A percentile compares a stretch with the other conserved stretches of the same genome.
Conservation (phyloP, 2,329 filamentous ascomycete genomes). For the Xylariaceae sp. region DNA sequence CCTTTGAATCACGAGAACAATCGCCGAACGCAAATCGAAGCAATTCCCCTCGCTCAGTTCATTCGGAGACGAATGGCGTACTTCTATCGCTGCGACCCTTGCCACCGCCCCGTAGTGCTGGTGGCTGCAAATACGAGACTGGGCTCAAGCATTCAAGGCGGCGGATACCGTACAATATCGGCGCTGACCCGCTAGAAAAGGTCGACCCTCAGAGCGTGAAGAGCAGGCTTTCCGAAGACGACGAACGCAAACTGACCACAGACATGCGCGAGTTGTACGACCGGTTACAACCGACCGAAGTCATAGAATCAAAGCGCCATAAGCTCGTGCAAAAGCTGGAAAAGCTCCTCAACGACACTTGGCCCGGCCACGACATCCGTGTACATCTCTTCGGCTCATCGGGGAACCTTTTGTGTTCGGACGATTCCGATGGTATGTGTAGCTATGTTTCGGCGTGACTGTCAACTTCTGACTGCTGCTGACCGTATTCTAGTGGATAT, state of each 20-base stretch:
- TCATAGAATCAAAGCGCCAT: slow-evolving; percentile 70
- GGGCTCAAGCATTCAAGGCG: slow-evolving; percentile 74
- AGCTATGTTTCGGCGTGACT: slow-evolving; percentile 18
- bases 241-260: slow-evolving; percentile 68
- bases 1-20: slow-evolving; percentile 69
- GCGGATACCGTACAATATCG: slow-evolving; percentile 86
- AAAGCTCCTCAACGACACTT: slow-evolving; percentile 80
- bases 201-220: slow-evolving; percentile 68
- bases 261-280: slow-evolving; percentile 85
- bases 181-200: slow-evolving; percentile 70
- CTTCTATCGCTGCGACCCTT: slow-evolving; percentile 63
- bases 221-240: slow-evolving; percentile 62
- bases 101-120: slow-evolving; percentile 43
- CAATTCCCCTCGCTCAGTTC: slow-evolving; percentile 83
- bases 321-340: slow-evolving; percentile 83
- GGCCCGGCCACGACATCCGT: slow-evolving; percentile 83
- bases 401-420: slow-evolving; percentile 88
- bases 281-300: slow-evolving; percentile 72
- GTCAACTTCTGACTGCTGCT: slow-evolving; percentile 22
- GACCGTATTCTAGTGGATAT: slow-evolving; percentile 71
- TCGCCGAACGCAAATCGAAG: slow-evolving; percentile 72
- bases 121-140: slow-evolving; percentile 83
- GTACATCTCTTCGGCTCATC: slow-evolving; percentile 98
- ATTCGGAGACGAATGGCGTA: slow-evolving; percentile 78
- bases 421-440: slow-evolving; percentile 85